Conservation (phyloP, 2,329 filamentous ascomycete species). For the Alternaria sp. region DNA sequence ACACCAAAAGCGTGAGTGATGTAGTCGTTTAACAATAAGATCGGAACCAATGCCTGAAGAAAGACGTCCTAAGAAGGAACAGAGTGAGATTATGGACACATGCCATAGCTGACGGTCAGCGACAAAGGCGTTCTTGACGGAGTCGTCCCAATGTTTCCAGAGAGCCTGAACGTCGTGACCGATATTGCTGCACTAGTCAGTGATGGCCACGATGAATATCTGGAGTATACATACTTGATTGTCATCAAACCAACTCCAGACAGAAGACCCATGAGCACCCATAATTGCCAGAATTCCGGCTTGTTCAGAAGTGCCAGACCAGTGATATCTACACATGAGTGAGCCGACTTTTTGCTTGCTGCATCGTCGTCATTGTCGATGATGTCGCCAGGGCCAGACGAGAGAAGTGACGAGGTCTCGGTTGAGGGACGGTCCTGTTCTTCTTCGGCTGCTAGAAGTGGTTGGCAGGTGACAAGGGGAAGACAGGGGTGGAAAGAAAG, state of each 20-base stretch:
- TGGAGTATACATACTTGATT: constrained; percentile 76
- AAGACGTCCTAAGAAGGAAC: constrained; percentile 83
- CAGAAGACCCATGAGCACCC: constrained; percentile 84
- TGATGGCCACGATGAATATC: not conserved
- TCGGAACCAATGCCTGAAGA: constrained; percentile 81
- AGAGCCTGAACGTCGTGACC: constrained; percentile 87
- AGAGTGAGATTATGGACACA: constrained; percentile 90
- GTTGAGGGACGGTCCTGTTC: constrained; percentile 58
- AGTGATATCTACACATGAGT: constrained; percentile 87
- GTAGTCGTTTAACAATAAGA: constrained; percentile 79
- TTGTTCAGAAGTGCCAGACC: constrained; percentile 75
- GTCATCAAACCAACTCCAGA: constrained; percentile 97
- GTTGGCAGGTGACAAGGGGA: constrained; percentile 42
- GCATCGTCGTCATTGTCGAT: constrained; percentile 51
- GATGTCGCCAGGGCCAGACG: constrained; percentile 65
- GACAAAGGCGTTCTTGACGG: constrained; percentile 74
- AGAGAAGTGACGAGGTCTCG: constrained; percentile 81
- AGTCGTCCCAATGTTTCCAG: constrained; percentile 84
- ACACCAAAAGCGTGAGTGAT: constrained; percentile 89
- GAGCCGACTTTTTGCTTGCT: constrained; percentile 70
- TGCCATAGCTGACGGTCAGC: constrained; percentile 85
- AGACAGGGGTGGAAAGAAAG: constrained; percentile 18
- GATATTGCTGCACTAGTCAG: constrained; percentile 74
- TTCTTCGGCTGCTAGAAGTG: constrained; percentile 42
- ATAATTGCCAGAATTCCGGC: constrained; percentile 89